These are phyloP conservation scores for Trametes maxima DNA, from an alignment of 768 basidiomycete species.

Conservation along the genomic window DNA sequence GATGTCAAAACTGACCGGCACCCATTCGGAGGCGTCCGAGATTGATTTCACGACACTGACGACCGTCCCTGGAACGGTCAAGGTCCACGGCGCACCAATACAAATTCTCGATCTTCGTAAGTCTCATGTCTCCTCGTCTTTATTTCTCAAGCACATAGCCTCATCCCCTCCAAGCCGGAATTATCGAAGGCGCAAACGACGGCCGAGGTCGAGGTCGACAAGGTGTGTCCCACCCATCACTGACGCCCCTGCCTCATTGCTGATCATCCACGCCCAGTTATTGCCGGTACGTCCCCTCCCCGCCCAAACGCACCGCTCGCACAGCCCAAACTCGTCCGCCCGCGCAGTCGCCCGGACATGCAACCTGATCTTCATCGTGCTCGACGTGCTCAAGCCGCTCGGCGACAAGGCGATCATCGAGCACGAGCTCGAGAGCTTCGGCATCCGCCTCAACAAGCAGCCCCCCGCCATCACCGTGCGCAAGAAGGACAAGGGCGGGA, in stretches of 20 bases:
- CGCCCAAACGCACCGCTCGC: neutral
- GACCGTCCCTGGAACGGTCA: constrained; percentile 92
- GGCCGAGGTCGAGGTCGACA: constrained; percentile 92
- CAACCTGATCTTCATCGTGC: constrained; percentile 97
- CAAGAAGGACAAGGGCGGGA: constrained; percentile 88
- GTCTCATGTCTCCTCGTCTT: constrained; percentile 30
- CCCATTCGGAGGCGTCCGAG: constrained; percentile 92
- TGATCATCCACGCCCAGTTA: constrained; percentile 4
- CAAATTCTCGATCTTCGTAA: constrained; percentile 91
- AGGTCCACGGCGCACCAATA: constrained; percentile 94
- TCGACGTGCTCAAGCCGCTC: constrained; percentile 98
- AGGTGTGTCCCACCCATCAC: constrained; percentile 52
- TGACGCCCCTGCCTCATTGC: neutral
- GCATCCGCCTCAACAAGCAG: constrained; percentile 93
- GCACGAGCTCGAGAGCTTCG: constrained; percentile 95
- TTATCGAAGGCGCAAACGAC: constrained; percentile 84
- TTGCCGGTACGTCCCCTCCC: constrained; percentile 80
- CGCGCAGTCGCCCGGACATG: constrained; percentile 90
- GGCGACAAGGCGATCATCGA: constrained; percentile 94
- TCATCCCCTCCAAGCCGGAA: constrained; percentile 60
- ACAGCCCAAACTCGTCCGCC: neutral
- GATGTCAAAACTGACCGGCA: constrained; percentile 96
- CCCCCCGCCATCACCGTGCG: constrained; percentile 86
- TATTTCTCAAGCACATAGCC: constrained; percentile 4
- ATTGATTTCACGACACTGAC: constrained; percentile 98